A percentile compares a stretch with the other conserved stretches of the same genome.
phyloP scores from a whole-genome alignment of 1,284 basidiomycete genomes.

The Kwoniella shivajii region DNA sequence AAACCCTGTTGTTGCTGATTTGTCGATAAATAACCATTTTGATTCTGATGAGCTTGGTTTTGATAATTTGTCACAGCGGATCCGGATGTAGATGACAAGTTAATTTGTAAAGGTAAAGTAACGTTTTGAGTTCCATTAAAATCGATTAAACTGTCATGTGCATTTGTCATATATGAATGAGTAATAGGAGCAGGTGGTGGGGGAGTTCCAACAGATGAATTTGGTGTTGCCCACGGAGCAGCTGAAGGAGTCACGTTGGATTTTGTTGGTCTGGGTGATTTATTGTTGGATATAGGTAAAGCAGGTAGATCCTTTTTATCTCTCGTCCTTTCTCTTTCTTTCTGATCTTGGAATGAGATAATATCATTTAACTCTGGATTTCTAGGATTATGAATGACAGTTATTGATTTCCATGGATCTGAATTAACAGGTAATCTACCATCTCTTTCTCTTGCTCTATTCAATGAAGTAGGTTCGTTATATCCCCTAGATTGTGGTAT shows the following conservation, averaged over 20 bases:
- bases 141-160: conserved; percentile 29
- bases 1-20: background rate
- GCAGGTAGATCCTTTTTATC: conserved; percentile 38
- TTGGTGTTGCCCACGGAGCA: background rate
- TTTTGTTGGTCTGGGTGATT: conserved; percentile 10
- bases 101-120: conserved; percentile 44
- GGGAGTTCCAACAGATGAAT: background rate
- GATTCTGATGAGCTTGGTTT: too few relatives aligned
- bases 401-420: background rate
- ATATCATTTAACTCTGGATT: conserved; percentile 44
- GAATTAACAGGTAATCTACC: conserved; percentile 17
- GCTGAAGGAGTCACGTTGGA: background rate
- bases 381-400: conserved; percentile 19
- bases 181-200: background rate
- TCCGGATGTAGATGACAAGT: conserved; percentile 12
- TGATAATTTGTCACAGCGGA: conserved; percentile 8
- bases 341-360: conserved; percentile 10
- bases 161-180: background rate
- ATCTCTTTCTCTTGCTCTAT: conserved; percentile 33
- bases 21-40: conserved; percentile 1
- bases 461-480: conserved; percentile 36
- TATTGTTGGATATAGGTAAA: conserved; percentile 19
- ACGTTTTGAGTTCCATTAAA: conserved; percentile 20
- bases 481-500: too few relatives aligned
- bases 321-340: background rate